Evolutionary conservation across 2,329 filamentous ascomycete genomes (phyloP).

Genomic region (Parastagonospora avenae): DNA sequence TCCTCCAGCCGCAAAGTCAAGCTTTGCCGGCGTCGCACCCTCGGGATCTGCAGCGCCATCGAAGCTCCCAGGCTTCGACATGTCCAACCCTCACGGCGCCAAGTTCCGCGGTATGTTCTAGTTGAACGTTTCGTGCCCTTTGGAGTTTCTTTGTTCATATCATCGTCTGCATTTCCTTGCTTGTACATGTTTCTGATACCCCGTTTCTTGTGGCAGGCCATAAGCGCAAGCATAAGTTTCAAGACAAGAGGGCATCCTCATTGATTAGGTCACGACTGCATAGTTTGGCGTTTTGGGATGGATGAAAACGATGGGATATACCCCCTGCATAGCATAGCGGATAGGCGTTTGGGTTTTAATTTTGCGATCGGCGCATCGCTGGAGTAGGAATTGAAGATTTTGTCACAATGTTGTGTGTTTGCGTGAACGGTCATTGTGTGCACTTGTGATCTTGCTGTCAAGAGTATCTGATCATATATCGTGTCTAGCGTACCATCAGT

Average conservation of each 20-base stretch:
- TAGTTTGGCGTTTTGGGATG: background rate
- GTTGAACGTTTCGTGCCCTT: background rate
- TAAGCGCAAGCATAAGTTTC: slow-evolving; percentile 1
- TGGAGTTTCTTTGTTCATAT: background rate
- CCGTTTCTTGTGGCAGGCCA: slow-evolving; percentile 3
- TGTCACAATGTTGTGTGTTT: too few species aligned
- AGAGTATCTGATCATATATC: too few species aligned
- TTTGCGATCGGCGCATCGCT: slow-evolving; percentile 1
- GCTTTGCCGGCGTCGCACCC: background rate
- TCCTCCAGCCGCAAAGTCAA: background rate
- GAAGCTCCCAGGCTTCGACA: slow-evolving; percentile 7
- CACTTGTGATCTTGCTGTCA: too few species aligned
- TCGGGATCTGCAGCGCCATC: slow-evolving; percentile 3
- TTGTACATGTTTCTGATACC: background rate
- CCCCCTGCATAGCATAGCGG: slow-evolving; percentile 15
- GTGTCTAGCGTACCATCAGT: too few species aligned
- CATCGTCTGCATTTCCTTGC: background rate
- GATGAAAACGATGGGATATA: slow-evolving; percentile 11
- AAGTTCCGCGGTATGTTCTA: slow-evolving; percentile 30
- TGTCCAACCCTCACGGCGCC: slow-evolving; percentile 18
- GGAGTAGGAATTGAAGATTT: too few species aligned
- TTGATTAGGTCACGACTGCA: background rate
- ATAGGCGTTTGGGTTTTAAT: slow-evolving; percentile 9
- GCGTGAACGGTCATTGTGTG: too few species aligned
- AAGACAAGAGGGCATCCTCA: background rate